Percentiles rank a stretch among this genome's conserved stretches.
Evolutionary conservation across 2,329 filamentous ascomycete genomes (phyloP).

Genomic region (Sclerotinia nivalis): DNA sequence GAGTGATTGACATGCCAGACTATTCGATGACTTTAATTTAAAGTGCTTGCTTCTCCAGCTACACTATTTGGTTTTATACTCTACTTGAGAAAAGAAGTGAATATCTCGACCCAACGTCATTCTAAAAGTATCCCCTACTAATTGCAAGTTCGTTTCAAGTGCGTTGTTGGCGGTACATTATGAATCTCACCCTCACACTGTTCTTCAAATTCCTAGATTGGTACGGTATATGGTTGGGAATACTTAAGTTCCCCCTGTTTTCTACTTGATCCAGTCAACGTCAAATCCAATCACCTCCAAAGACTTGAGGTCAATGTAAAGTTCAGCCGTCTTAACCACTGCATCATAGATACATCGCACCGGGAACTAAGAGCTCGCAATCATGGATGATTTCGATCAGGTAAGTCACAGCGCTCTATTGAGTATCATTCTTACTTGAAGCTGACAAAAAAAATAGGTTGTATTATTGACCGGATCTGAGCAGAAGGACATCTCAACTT

Average conservation of each 20-base stretch:
- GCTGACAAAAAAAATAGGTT: background rate
- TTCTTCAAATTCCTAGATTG: background rate
- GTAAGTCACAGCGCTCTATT: background rate
- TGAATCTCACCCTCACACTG: background rate
- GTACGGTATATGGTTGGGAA: background rate
- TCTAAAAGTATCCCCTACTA: background rate
- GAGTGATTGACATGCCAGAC: background rate
- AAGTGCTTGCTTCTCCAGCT: background rate
- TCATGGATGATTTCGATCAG: no score
- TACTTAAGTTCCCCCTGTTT: background rate
- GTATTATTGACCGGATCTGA: background rate
- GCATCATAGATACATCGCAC: background rate
- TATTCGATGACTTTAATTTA: no score
- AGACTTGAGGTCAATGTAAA: background rate
- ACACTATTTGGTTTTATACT: background rate
- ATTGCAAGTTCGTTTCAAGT: background rate
- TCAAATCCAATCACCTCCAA: background rate
- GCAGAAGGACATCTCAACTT: background rate
- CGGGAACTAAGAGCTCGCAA: background rate
- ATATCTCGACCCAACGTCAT: background rate
- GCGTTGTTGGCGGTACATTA: no score
- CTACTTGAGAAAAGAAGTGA: no score
- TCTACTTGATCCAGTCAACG: background rate
- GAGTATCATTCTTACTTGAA: background rate
- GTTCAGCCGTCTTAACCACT: background rate